A percentile compares a stretch with the other conserved stretches of the same genome.
These are phyloP conservation scores for Reticulascus tulasneorum DNA, from an alignment of 2,329 filamentous ascomycete genomes.

Conservation along the genomic window DNA sequence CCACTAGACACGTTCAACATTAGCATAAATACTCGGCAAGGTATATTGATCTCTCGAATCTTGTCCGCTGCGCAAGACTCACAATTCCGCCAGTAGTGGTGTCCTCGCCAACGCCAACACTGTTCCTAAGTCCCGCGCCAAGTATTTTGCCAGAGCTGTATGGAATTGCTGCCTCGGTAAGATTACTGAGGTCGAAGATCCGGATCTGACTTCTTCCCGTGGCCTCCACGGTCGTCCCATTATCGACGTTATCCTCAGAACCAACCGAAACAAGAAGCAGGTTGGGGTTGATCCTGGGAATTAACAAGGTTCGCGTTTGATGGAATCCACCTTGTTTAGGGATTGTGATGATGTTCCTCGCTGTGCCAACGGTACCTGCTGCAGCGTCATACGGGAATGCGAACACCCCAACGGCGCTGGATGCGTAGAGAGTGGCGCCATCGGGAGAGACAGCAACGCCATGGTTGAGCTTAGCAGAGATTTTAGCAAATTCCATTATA, in stretches of 20 bases:
- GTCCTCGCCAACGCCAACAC: conserved; percentile 64
- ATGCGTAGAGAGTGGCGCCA: conserved; percentile 53
- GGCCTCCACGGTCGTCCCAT: too few species aligned
- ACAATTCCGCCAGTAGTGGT: conserved; percentile 44
- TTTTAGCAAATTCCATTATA: too few species aligned
- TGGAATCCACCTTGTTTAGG: too few species aligned
- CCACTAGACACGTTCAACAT: conserved; percentile 28
- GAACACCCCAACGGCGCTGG: conserved; percentile 52
- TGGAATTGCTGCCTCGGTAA: conserved; percentile 29
- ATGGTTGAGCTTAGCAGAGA: conserved; percentile 43
- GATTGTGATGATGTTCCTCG: conserved; percentile 47
- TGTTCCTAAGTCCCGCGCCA: conserved; percentile 69
- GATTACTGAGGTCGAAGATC: conserved; percentile 40
- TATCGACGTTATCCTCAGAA: conserved; percentile 51
- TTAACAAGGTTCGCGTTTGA: conserved; percentile 61
- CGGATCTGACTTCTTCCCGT: conserved; percentile 64
- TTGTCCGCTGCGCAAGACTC: too few species aligned
- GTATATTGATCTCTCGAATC: too few species aligned
- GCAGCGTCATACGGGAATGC: conserved; percentile 60
- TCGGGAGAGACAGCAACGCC: conserved; percentile 49
- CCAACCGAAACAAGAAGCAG: conserved; percentile 63
- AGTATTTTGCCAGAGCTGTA: conserved; percentile 44
- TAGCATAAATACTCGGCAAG: too few species aligned
- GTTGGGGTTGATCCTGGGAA: conserved; percentile 50
- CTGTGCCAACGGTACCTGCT: conserved; percentile 36